Base-by-base conservation (phyloP, 1,139 yeast species). In the Meyerozyma athensensis region DNA sequence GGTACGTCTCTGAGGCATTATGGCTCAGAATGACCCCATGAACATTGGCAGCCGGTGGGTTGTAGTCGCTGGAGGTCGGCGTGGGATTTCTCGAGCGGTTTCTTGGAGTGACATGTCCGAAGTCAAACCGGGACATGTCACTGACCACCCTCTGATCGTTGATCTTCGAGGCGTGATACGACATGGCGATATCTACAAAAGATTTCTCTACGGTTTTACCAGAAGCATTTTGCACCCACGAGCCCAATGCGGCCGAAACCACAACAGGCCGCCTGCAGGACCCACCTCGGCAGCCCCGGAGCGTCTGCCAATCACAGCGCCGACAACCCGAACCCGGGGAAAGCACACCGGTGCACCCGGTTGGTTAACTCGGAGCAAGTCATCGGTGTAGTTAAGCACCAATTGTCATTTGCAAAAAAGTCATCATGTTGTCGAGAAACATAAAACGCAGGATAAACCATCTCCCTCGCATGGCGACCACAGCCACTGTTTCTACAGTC, bases 61-160 rank as follows among this genome's bases (percentile, higher is more conserved):
- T 7, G 43, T 42, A 16, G 20, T 40, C 41, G 13, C 36, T 16
- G 5, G 42, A 42, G 6, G 47, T 43, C 2, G 54, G 54, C 5
- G 54, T 45, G 7, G 53, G 31, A 35, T 49, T 50, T 40, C 54
- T 35, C 3, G 52, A 48, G 13, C 52, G 42, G 16, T 39, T 36
- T 10, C 48, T 20, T 4, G 50, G 46, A 4, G 39, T 36, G 4
- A 35, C 31, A 10, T 34, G 38, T 10, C 41, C 50, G 36, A 42
- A 41, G 31, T 49, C 51, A 23, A 49, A 52, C 10, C 56, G 48
- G n/a, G 53, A 43, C n/a, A 42, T 33, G 36, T 52, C 56, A 18
- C 49, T 42, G 10, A 43, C 41, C 12, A 49, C 49, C 7, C 48
- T 40, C 7, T 36, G 37, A 7, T 45, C 47, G 16, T 40, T 39